Conservation (phyloP, 306 rosid genomes). For the Acacia melanoxylon region DNA sequence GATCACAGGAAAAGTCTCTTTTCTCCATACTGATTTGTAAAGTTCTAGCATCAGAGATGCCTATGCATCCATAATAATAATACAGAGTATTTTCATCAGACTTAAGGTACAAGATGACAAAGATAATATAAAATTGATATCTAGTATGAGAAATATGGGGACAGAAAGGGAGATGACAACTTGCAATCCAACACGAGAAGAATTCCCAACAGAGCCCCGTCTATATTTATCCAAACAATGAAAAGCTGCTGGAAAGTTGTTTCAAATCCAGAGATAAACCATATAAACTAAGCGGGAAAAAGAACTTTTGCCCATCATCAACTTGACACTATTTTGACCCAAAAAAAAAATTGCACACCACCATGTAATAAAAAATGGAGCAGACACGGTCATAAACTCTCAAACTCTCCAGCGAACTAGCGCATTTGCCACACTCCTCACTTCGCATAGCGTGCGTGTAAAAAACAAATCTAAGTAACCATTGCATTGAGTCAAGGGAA, state of each 20-base stretch:
- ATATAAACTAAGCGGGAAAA: neutral
- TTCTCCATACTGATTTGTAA: neutral
- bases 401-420: neutral
- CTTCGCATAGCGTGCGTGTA: neutral
- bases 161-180: neutral
- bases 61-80: neutral
- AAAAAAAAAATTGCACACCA: neutral
- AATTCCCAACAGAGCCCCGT: neutral
- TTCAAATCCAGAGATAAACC: neutral
- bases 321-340: neutral
- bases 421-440: neutral
- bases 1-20: neutral
- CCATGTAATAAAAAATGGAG: neutral
- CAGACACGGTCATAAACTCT: neutral
- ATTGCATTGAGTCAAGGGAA: neutral
- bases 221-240: neutral
- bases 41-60: neutral
- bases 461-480: neutral
- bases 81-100: neutral
- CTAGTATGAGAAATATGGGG: neutral
- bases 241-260: neutral
- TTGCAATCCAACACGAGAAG: neutral
- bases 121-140: neutral
- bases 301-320: neutral
- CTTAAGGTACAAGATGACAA: neutral